Evolutionary conservation across 140 eudicot genomes (phyloP).

Genomic region (Ambrosia hybrid): DNA sequence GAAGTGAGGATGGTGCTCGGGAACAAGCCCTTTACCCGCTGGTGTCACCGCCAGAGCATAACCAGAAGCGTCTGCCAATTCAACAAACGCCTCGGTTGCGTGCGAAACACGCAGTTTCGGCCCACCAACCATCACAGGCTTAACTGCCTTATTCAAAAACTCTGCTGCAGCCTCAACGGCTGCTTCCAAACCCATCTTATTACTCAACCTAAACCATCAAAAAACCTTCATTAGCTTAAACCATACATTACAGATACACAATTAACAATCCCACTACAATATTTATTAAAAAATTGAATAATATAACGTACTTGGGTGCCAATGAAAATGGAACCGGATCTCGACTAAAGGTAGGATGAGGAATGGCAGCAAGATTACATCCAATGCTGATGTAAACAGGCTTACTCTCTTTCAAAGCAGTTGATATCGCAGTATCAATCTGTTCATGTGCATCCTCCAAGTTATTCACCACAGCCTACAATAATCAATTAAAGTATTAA

Average conservation of each 20-base stretch:
- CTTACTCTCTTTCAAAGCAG: conserved; percentile 85
- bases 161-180: conserved; percentile 77
- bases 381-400: conserved; percentile 72
- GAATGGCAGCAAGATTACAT: conserved; percentile 68
- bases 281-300: neutral
- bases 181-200: conserved; percentile 64
- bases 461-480: conserved; percentile 73
- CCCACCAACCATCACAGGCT: conserved; percentile 76
- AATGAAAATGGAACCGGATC: conserved; percentile 64
- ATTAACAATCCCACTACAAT: neutral
- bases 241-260: no score
- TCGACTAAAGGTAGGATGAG: conserved; percentile 61
- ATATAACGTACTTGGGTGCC: conserved; percentile 48
- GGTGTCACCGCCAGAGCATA: conserved; percentile 65
- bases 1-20: conserved; percentile 70
- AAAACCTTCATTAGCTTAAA: neutral
- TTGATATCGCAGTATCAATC: conserved; percentile 75
- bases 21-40: conserved; percentile 67
- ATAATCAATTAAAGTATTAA: neutral
- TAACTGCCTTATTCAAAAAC: conserved; percentile 74
- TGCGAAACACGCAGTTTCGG: conserved; percentile 67
- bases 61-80: conserved; percentile 62
- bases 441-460: conserved; percentile 76
- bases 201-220: conserved; percentile 55
- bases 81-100: conserved; percentile 59